Evolutionary conservation across 495 filamentous ascomycete species (phyloP).

Genomic region (Neurospora tetrasperma): DNA sequence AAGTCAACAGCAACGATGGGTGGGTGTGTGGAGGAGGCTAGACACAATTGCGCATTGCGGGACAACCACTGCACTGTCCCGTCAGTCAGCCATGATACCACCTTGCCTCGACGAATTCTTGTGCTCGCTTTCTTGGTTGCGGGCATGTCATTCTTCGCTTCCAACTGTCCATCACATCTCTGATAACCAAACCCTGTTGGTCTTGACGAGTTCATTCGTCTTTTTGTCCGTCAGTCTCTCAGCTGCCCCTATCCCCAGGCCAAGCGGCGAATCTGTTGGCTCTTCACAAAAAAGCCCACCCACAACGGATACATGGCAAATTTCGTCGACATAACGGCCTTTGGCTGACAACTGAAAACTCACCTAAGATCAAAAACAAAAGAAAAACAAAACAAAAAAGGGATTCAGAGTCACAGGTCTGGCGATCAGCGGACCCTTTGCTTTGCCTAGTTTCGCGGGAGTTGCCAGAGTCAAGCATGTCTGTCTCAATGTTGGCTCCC

Average conservation of each 20-base stretch:
- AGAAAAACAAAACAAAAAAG: neutral
- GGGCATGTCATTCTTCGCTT: neutral
- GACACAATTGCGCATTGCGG: neutral
- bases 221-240: neutral
- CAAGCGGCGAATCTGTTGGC: neutral
- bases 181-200: neutral
- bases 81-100: neutral
- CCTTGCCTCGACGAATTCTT: neutral
- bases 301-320: neutral
- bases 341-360: neutral
- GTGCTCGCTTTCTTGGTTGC: neutral
- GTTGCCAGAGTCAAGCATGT: conserved; percentile 15
- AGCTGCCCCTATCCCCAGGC: neutral
- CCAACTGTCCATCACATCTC: neutral
- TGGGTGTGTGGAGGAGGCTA: neutral
- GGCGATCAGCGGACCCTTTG: conserved; percentile 10
- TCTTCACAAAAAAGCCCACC: neutral
- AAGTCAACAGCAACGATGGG: neutral
- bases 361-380: neutral
- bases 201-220: neutral
- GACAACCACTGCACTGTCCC: neutral
- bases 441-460: conserved; percentile 6
- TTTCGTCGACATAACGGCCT: neutral
- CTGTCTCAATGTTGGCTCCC: conserved; percentile 1
- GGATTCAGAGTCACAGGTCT: neutral